Evolutionary conservation across 306 rosid genomes (phyloP).

Genomic region (Ammopiptanthus mongolicus): DNA sequence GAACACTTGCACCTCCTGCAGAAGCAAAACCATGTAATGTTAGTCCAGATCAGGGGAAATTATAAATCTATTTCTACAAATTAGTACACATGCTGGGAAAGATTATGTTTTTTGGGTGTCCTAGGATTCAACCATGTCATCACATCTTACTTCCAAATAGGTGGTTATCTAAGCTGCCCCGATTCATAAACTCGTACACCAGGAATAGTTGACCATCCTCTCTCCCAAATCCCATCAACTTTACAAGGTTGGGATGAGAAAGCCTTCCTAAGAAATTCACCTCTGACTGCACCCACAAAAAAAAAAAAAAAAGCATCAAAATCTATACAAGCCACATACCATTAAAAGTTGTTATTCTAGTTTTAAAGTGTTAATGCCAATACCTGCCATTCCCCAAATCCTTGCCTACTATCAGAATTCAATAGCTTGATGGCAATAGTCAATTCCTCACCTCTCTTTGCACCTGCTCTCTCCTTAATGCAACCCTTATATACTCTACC

Average conservation of each 20-base stretch:
- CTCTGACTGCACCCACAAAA: conserved; percentile 59
- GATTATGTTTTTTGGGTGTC: not conserved
- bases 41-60: not conserved
- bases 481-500: conserved; percentile 86
- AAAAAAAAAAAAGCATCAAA: not conserved
- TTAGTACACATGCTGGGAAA: not conserved
- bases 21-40: conserved; percentile 4
- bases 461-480: conserved; percentile 42
- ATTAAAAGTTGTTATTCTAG: not conserved
- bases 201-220: conserved; percentile 54
- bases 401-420: conserved; percentile 70
- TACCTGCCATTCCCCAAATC: conserved; percentile 87
- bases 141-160: conserved; percentile 77
- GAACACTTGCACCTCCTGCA: conserved; percentile 73
- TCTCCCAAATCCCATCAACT: conserved; percentile 62
- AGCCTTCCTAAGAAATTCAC: conserved; percentile 88
- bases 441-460: conserved; percentile 34
- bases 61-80: not conserved
- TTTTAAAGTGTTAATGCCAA: not conserved
- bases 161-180: conserved; percentile 81
- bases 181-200: conserved; percentile 73
- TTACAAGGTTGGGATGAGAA: conserved; percentile 88
- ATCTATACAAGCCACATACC: not conserved
- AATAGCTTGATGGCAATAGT: conserved; percentile 71
- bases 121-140: not conserved